Conservation (phyloP, 169 alveolate genomes). For the Theileria annulata region DNA sequence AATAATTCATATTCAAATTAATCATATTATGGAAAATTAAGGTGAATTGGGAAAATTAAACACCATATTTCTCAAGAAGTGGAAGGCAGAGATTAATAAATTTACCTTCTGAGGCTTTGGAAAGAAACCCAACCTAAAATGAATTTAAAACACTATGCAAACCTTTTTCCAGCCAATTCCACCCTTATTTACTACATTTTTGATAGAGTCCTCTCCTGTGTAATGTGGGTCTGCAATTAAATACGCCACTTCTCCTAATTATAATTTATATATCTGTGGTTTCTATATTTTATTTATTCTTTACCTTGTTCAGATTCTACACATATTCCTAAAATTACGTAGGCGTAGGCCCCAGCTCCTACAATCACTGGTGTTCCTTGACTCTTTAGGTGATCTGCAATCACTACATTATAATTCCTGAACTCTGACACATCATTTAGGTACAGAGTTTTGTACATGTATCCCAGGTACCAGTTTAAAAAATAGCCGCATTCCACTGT, state of each 20-base stretch:
- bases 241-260: conserved; percentile 68
- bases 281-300: not conserved
- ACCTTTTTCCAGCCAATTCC: conserved; percentile 74
- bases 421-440: conserved; percentile 61
- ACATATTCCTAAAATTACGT: conserved; percentile 69
- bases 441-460: conserved; percentile 64
- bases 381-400: conserved; percentile 65
- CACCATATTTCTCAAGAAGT: conserved; percentile 58
- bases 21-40: not conserved
- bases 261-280: not conserved
- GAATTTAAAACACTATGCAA: not conserved
- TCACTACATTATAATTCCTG: conserved; percentile 56
- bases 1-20: not conserved
- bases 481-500: conserved; percentile 76
- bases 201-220: conserved; percentile 68
- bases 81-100: conserved; percentile 71
- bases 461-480: conserved; percentile 69
- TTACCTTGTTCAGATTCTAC: conserved; percentile 51
- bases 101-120: conserved; percentile 67
- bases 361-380: conserved; percentile 71
- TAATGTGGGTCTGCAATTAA: conserved; percentile 79
- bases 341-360: conserved; percentile 75
- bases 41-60: conserved; percentile 12
- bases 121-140: conserved; percentile 59
- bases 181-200: conserved; percentile 63